Percentiles rank a stretch among this genome's conserved stretches.
Conservation (phyloP, 1,284 basidiomycete species). For the Sanghuangporus sanghuang region DNA sequence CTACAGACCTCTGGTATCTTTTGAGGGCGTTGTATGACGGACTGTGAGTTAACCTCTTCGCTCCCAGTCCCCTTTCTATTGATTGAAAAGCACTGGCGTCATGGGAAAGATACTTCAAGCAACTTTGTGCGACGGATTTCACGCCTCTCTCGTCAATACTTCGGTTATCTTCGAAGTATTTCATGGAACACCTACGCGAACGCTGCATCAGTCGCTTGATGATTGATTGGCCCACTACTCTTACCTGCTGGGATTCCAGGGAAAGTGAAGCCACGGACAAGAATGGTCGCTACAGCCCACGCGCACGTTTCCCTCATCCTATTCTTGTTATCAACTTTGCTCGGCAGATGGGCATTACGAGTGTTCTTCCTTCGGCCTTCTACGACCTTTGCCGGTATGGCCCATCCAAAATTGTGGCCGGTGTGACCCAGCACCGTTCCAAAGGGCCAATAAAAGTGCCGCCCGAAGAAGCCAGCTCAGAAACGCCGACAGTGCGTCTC, state of each 20-base stretch:
- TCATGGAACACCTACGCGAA: slow-evolving; percentile 52
- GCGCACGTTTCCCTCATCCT: slow-evolving; percentile 47
- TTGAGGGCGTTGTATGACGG: slow-evolving; percentile 58
- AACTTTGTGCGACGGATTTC: slow-evolving; percentile 48
- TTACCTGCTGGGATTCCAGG: slow-evolving; percentile 58
- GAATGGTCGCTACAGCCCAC: slow-evolving; percentile 42
- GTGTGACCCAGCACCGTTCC: slow-evolving; percentile 28
- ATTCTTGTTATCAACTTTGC: slow-evolving; percentile 63
- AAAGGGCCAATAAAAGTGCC: slow-evolving; percentile 19
- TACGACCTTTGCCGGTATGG: slow-evolving; percentile 70
- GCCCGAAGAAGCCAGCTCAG: slow-evolving; percentile 3
- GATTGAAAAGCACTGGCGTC: background rate
- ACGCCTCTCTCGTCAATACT: slow-evolving; percentile 51
- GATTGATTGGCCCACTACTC: slow-evolving; percentile 57
- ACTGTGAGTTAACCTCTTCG: slow-evolving; percentile 28
- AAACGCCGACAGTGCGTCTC: slow-evolving; percentile 28
- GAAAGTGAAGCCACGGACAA: slow-evolving; percentile 45
- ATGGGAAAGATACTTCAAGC: slow-evolving; percentile 34
- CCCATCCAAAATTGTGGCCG: slow-evolving; percentile 57
- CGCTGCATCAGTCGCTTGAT: slow-evolving; percentile 52
- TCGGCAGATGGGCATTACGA: slow-evolving; percentile 49
- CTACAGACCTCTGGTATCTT: slow-evolving; percentile 54
- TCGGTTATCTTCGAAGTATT: slow-evolving; percentile 64
- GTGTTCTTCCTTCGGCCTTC: slow-evolving; percentile 58
- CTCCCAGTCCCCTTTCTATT: slow-evolving; percentile 10